Evolutionary conservation across 2,329 filamentous ascomycete species (phyloP).

Genomic region (Chaetothyriales sp.): DNA sequence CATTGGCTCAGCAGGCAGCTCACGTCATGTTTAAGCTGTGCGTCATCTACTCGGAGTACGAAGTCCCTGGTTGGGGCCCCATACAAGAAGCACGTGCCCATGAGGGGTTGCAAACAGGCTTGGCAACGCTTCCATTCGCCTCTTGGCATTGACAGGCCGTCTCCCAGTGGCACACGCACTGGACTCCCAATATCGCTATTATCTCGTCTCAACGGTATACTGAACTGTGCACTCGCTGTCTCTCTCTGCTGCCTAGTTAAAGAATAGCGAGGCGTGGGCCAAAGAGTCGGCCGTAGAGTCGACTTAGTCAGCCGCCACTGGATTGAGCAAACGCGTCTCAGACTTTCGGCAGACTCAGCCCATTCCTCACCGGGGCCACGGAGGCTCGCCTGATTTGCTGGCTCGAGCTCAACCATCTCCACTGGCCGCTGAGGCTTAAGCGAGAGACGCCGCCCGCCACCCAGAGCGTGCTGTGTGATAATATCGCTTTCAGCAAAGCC

Average conservation of each 20-base stretch:
- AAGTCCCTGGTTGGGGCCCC: neutral
- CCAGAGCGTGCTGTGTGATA: neutral
- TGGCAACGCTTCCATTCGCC: neutral
- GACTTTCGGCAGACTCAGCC: neutral
- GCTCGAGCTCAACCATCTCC: neutral
- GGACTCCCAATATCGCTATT: neutral
- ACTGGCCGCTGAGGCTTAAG: neutral
- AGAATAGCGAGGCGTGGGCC: neutral
- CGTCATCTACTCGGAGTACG: no score
- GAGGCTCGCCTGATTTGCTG: neutral
- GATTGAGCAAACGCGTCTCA: neutral
- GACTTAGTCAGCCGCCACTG: neutral
- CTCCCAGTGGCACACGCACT: neutral
- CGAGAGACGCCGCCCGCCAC: neutral
- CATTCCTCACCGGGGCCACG: neutral
- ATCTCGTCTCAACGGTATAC: neutral
- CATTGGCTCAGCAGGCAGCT: no score
- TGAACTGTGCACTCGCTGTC: neutral
- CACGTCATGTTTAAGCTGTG: no score
- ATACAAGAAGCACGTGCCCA: neutral
- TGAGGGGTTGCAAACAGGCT: neutral
- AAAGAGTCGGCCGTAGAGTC: neutral
- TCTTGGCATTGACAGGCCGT: neutral
- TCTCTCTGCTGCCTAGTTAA: neutral
- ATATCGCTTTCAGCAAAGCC: no score